Percentiles rank a stretch among this genome's conserved stretches.
Conservation (phyloP, 371 early-diverging fungal species). For the Mortierella sp. region DNA sequence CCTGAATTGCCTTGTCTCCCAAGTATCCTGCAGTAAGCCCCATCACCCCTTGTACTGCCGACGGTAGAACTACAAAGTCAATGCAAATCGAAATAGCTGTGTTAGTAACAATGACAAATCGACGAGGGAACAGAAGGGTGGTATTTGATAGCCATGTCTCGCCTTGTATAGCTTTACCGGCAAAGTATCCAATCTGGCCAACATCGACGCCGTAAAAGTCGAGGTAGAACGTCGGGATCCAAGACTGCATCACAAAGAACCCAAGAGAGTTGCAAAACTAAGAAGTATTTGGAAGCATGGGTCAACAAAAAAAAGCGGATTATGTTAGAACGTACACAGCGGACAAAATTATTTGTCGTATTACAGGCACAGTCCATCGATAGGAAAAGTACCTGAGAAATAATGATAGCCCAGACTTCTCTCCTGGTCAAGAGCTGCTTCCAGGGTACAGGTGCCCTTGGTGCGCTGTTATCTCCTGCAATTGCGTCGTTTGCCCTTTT, state of each 20-base stretch:
- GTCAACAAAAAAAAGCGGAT: neutral
- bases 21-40: conserved; percentile 49
- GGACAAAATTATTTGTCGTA: neutral
- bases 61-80: conserved; percentile 40
- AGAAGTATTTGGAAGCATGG: neutral
- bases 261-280: conserved; percentile 52
- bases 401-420: conserved; percentile 55
- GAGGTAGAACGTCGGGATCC: conserved; percentile 57
- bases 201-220: conserved; percentile 56
- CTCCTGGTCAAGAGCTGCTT: conserved; percentile 21
- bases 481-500: neutral
- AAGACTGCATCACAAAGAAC: conserved; percentile 56
- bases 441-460: conserved; percentile 33
- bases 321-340: neutral
- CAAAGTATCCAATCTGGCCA: conserved; percentile 53
- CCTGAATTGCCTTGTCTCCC: conserved; percentile 45
- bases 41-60: conserved; percentile 35
- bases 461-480: neutral
- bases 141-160: too few species aligned
- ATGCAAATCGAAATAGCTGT: neutral
- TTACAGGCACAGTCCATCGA: neutral
- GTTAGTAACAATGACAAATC: too few species aligned
- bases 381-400: conserved; percentile 35
- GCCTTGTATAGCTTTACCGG: conserved; percentile 33
- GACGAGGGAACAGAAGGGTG: too few species aligned